Evolutionary conservation across 139 green algal genomes (phyloP).

Genomic region (Chlorella sorokiniana): DNA sequence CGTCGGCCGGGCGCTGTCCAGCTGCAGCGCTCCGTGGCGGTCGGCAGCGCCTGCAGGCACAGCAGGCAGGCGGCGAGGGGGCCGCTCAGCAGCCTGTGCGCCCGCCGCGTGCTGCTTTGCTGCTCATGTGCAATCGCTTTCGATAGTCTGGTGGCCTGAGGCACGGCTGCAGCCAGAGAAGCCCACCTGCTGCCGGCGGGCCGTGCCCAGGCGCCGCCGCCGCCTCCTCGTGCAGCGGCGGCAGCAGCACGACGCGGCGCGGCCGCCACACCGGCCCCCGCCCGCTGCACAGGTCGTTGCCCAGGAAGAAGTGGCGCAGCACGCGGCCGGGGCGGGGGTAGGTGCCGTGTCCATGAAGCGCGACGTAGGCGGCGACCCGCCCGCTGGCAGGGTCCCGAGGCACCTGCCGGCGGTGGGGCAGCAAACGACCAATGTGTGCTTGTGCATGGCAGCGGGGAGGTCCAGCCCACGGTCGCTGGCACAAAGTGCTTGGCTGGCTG

Average conservation of each 20-base stretch:
- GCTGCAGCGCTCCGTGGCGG: background rate
- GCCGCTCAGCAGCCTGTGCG: too few relatives aligned
- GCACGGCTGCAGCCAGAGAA: background rate
- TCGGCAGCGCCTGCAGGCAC: background rate
- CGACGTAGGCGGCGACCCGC: slow-evolving; percentile 42
- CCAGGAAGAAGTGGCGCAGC: slow-evolving; percentile 38
- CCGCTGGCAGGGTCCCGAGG: slow-evolving; percentile 3
- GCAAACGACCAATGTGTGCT: too few relatives aligned
- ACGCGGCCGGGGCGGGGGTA: slow-evolving; percentile 42
- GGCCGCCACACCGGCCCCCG: slow-evolving; percentile 20
- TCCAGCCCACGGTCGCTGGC: too few relatives aligned
- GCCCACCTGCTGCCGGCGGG: too few relatives aligned
- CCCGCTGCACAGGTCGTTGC: slow-evolving; percentile 23
- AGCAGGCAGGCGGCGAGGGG: too few relatives aligned
- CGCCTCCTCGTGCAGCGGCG: slow-evolving; percentile 6
- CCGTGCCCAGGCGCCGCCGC: too few relatives aligned
- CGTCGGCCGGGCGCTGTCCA: background rate
- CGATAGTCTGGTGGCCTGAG: background rate
- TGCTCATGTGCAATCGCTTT: too few relatives aligned
- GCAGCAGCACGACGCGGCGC: slow-evolving; percentile 28
- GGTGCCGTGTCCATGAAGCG: slow-evolving; percentile 53
- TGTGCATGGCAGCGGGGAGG: too few relatives aligned
- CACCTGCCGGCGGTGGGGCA: background rate
- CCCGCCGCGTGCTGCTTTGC: too few relatives aligned
- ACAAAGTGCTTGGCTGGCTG: too few relatives aligned